Percentiles rank a stretch among this genome's conserved stretches.
Conservation (phyloP, 2,329 filamentous ascomycete genomes). For the Pestalotiopsis sp. region DNA sequence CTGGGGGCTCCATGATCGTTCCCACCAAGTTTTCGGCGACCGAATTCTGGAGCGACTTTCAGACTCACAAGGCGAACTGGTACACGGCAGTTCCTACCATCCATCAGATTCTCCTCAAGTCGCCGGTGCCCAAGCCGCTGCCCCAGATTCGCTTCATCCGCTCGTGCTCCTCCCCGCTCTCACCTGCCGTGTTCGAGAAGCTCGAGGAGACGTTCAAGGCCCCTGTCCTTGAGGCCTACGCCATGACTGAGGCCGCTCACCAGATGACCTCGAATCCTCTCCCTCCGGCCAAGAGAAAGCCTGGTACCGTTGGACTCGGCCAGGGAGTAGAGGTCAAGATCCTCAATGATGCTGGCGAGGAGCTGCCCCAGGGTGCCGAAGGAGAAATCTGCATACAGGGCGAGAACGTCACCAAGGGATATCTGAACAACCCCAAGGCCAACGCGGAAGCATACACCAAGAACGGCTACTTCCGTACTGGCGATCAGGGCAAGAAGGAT, state of each 20-base stretch:
- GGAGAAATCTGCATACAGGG: constrained; percentile 84
- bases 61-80: constrained; percentile 78
- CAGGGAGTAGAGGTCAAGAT: constrained; percentile 84
- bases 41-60: constrained; percentile 82
- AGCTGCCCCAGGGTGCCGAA: constrained; percentile 69
- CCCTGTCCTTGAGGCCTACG: constrained; percentile 86
- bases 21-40: constrained; percentile 79
- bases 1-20: constrained; percentile 79
- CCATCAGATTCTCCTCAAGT: constrained; percentile 84
- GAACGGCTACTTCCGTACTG: constrained; percentile 83
- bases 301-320: constrained; percentile 80
- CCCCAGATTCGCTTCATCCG: constrained; percentile 83
- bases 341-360: constrained; percentile 68
- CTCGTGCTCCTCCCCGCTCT: constrained; percentile 83
- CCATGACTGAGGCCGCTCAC: constrained; percentile 89
- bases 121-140: constrained; percentile 66
- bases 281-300: constrained; percentile 72
- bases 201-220: constrained; percentile 76
- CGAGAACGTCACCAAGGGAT: constrained; percentile 82
- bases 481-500: constrained; percentile 83
- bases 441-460: constrained; percentile 75
- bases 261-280: constrained; percentile 81
- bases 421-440: constrained; percentile 79
- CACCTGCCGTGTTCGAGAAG: constrained; percentile 79
- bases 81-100: constrained; percentile 94